Conservation (phyloP, 768 basidiomycete species). For the Solioccasus polychromus region DNA sequence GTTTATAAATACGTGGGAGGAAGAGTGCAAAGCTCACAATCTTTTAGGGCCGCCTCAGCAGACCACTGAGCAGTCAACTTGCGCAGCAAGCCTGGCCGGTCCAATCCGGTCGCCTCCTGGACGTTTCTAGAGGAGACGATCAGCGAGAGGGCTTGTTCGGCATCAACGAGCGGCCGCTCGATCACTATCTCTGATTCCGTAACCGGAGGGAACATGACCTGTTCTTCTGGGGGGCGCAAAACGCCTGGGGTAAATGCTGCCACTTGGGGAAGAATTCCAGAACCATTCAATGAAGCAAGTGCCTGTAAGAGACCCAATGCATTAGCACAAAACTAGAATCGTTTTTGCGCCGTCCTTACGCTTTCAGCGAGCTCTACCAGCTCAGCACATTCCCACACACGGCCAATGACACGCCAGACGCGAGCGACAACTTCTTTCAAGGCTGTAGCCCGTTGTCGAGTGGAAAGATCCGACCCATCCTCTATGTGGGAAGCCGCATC, state of each 20-base stretch:
- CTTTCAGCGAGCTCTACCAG: slow-evolving; percentile 53
- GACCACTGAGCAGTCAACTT: slow-evolving; percentile 67
- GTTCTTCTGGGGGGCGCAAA: slow-evolving; percentile 44
- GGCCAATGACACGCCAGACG: slow-evolving; percentile 68
- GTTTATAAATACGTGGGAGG: slow-evolving; percentile 10
- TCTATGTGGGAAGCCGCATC: slow-evolving; percentile 48
- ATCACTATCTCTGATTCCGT: slow-evolving; percentile 20
- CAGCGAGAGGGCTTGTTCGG: slow-evolving; percentile 51
- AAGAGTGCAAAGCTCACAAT: slow-evolving; percentile 54
- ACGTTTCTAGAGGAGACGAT: slow-evolving; percentile 52
- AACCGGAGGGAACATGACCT: slow-evolving; percentile 39
- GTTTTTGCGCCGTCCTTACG: slow-evolving; percentile 38
- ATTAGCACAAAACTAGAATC: slow-evolving; percentile 19
- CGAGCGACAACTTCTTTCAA: slow-evolving; percentile 63
- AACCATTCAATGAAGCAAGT: slow-evolving; percentile 39
- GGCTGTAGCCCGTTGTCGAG: slow-evolving; percentile 44
- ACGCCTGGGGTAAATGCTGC: slow-evolving; percentile 36
- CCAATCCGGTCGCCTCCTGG: slow-evolving; percentile 63
- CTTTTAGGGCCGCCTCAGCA: slow-evolving; percentile 66
- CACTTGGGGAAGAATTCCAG: slow-evolving; percentile 37
- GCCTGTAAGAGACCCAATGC: slow-evolving; percentile 35
- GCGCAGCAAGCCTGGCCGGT: slow-evolving; percentile 51
- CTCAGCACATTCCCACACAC: slow-evolving; percentile 62
- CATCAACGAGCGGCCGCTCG: slow-evolving; percentile 43
- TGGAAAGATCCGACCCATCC: slow-evolving; percentile 38